Conservation (phyloP, 495 filamentous ascomycete genomes). For the Hapsidospora chrysogenum region DNA sequence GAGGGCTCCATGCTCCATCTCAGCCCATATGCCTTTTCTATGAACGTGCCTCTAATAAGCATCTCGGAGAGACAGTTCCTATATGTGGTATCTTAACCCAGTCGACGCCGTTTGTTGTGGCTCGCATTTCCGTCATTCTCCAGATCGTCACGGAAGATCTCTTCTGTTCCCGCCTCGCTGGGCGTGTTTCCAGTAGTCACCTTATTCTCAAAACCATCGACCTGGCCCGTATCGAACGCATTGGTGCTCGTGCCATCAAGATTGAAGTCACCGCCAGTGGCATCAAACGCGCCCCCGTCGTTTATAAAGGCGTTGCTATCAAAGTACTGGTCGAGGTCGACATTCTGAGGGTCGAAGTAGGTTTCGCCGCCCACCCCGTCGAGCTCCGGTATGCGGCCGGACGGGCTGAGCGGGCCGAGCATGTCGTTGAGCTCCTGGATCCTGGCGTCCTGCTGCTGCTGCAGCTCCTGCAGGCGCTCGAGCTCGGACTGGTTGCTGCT, state of each 20-base stretch:
- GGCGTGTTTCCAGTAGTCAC: no score
- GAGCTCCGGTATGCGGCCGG: conserved; percentile 63
- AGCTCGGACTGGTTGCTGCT: conserved; percentile 52
- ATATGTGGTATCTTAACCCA: no score
- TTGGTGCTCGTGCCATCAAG: conserved; percentile 15
- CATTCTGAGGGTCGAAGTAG: conserved; percentile 23
- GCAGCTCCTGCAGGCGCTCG: conserved; percentile 54
- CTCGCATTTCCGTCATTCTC: no score
- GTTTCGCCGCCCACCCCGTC: conserved; percentile 22
- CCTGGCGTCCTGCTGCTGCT: conserved; percentile 52
- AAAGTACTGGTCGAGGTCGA: conserved; percentile 57
- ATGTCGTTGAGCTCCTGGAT: conserved; percentile 54
- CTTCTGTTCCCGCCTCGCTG: conserved; percentile 28
- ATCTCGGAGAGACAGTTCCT: no score
- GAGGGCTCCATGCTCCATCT: no score
- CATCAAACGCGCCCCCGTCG: conserved; percentile 4
- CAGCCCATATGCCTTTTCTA: no score
- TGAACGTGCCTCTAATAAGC: no score
- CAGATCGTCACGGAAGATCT: conserved; percentile 22
- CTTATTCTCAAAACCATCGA: no score
- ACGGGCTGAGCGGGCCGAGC: conserved; percentile 63
- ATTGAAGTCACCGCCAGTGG: conserved; percentile 23
- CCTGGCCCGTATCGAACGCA: no score
- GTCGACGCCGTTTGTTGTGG: no score
- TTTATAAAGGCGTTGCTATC: conserved; percentile 43